Base-by-base conservation (phyloP, 208 protist species). In the Herpetomonas samuelpessoai region DNA sequence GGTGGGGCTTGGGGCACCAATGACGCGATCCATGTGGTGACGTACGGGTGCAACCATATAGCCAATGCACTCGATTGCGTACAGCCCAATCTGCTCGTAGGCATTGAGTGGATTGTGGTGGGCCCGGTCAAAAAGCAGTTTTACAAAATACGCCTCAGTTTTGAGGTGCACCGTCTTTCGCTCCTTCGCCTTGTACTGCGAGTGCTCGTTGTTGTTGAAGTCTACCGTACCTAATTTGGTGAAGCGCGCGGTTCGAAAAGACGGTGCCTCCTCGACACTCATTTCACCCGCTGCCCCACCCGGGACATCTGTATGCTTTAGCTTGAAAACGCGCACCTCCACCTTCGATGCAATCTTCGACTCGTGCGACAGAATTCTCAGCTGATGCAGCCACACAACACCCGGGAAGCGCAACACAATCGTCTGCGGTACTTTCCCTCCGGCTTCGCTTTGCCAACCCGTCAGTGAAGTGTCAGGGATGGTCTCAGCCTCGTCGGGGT, bases 91-190 rank as follows among this genome's bases (percentile, higher is more conserved):
- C 57, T 97, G 92, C 35, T 84, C 60, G 22, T 74, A 68, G 14
- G 52, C 58, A 57, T 97, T 97, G 30, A 79, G 60, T 52, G 65
- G 62, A 59, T 93, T 93, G 41, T 63, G 64, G 54, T 92, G 88
- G 6, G 87, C 85, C 0, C 60, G 41, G 52, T 84, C 60, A 66
- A 97, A 88, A 12, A 96, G 71, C 2, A 97, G 74, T 57, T 92
- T 93, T n/a, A 97, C 31, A 57, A 91, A 94, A 53, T 93, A 92
- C 6, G 89, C 87, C 62, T 81, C 70, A 0, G 76, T 82, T 24
- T 88, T 74, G 6, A 97, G 60, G 62, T 97, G 85, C 3, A 97
- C 83, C 4, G 89, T 97, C 56, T 96, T 97, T 38, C 86, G 78
- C 65, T 97, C 92, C 56, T 91, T 90, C n/a, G 78, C 72, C 30